Percentiles rank a stretch among this genome's conserved stretches.
These are phyloP conservation scores for Blastocladiella emersonii DNA, from an alignment of 371 early-diverging fungal species.

Conservation along the genomic window DNA sequence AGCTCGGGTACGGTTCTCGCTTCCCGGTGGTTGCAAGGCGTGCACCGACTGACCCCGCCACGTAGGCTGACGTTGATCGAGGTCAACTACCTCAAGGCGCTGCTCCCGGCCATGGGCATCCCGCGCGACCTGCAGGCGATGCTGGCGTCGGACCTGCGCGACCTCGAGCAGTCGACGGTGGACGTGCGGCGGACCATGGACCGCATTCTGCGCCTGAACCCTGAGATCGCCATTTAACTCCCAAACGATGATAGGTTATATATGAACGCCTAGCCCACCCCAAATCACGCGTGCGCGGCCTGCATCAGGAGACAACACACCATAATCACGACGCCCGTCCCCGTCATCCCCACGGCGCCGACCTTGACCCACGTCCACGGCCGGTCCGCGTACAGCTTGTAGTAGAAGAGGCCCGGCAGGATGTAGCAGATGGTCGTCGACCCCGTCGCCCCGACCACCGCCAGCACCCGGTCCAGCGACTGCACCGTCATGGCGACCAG, in stretches of 20 bases:
- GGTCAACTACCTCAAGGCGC: background rate
- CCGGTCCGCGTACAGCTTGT: slow-evolving; percentile 53
- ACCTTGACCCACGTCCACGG: slow-evolving; percentile 31
- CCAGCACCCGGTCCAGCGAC: slow-evolving; percentile 36
- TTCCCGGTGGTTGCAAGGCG: background rate
- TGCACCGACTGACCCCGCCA: background rate
- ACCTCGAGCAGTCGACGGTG: background rate
- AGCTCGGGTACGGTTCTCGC: background rate
- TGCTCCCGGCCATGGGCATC: background rate
- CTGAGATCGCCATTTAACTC: too few species aligned
- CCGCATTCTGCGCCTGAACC: too few species aligned
- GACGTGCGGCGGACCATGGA: too few species aligned
- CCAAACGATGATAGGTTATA: too few species aligned
- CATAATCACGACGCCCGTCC: background rate
- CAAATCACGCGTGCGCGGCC: background rate
- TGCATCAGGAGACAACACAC: background rate
- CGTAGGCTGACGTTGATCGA: background rate
- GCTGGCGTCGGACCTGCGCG: background rate
- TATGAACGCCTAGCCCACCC: too few species aligned
- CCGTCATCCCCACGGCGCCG: background rate
- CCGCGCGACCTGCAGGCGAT: background rate
- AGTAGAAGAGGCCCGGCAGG: slow-evolving; percentile 90
- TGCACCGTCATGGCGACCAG: slow-evolving; percentile 2
- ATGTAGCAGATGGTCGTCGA: slow-evolving; percentile 96
- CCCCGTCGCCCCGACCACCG: slow-evolving; percentile 96